Evolutionary conservation across 1,284 basidiomycete genomes (phyloP).

Genomic region (Crucibulum cyathiforme): DNA sequence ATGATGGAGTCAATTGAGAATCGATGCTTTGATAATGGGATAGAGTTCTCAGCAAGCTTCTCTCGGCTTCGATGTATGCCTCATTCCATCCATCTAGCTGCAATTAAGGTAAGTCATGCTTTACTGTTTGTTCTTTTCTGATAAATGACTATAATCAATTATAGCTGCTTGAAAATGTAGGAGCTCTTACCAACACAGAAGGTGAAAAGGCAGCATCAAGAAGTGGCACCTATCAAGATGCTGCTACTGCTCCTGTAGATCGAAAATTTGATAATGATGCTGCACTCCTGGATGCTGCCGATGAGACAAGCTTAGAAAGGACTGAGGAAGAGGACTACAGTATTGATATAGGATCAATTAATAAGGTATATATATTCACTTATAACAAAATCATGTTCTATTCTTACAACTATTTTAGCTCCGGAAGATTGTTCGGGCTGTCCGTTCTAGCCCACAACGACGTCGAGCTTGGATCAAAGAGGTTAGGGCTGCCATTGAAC

Average conservation of each 20-base stretch:
- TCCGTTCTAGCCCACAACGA: conserved; percentile 28
- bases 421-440: conserved; percentile 21
- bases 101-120: conserved; percentile 11
- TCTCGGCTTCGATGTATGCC: conserved; percentile 20
- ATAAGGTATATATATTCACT: too few species aligned
- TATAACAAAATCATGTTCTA: too few species aligned
- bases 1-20: conserved; percentile 11
- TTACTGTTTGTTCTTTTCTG: background rate
- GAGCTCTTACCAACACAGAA: background rate
- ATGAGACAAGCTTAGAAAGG: too few species aligned
- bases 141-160: background rate
- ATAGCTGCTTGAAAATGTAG: background rate
- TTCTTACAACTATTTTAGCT: too few species aligned
- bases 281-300: too few species aligned
- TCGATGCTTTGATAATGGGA: background rate
- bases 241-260: background rate
- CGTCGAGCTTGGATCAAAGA: conserved; percentile 16
- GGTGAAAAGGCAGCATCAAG: background rate
- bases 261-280: background rate
- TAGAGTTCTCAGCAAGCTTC: conserved; percentile 7
- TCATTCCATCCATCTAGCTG: conserved; percentile 26
- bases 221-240: background rate
- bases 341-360: too few species aligned
- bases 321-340: too few species aligned
- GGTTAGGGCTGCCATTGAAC: conserved; percentile 4